Conservation (phyloP, 257 asterid species). For the Primulina tabacum region DNA sequence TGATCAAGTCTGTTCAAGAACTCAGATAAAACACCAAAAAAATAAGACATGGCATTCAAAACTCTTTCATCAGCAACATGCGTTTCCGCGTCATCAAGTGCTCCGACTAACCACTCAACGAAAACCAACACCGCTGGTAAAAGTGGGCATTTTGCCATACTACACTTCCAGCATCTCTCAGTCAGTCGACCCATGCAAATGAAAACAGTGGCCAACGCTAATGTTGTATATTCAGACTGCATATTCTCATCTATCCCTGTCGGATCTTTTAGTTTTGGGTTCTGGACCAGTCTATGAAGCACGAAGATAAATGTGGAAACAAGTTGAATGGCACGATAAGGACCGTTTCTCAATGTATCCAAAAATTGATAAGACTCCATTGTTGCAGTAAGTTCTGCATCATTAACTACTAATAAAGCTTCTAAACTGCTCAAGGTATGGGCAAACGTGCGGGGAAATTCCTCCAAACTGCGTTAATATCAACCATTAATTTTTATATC, state of each 20-base stretch:
- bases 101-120: conserved; percentile 68
- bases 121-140: conserved; percentile 69
- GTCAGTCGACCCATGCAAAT: conserved; percentile 63
- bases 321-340: conserved; percentile 70
- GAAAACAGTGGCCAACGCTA: conserved; percentile 59
- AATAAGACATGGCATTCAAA: conserved; percentile 53
- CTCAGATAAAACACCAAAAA: conserved; percentile 47
- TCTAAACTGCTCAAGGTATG: conserved; percentile 61
- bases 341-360: conserved; percentile 64
- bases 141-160: conserved; percentile 43
- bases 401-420: conserved; percentile 42
- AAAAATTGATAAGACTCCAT: conserved; percentile 53
- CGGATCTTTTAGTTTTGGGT: conserved; percentile 36
- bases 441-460: conserved; percentile 56
- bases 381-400: conserved; percentile 38
- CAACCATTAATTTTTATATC: not conserved
- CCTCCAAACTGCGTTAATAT: conserved; percentile 62
- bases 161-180: conserved; percentile 52
- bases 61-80: conserved; percentile 52
- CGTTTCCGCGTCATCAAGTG: conserved; percentile 39
- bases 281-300: conserved; percentile 41
- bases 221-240: conserved; percentile 35
- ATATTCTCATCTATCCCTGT: conserved; percentile 31
- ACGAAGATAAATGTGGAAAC: conserved; percentile 71
- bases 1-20: conserved; percentile 46